These are phyloP conservation scores for Curvularia spicifera DNA, from an alignment of 2,329 filamentous ascomycete species.

Conservation along the genomic window DNA sequence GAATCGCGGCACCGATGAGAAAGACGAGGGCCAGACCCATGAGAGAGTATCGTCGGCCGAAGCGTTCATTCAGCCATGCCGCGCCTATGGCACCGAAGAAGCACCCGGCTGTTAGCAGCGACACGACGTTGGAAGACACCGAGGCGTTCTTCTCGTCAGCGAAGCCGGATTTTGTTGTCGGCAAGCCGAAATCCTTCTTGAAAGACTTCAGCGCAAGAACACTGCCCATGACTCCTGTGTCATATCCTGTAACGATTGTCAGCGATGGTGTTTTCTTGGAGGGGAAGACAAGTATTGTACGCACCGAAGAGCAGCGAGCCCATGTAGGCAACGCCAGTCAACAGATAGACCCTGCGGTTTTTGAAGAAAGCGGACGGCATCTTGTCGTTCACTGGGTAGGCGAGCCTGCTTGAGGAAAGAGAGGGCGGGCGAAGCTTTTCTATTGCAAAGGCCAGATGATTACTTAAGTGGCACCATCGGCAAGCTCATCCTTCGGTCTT, in stretches of 20 bases:
- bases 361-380: conserved; percentile 19
- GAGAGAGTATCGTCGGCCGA: conserved; percentile 13
- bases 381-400: conserved; percentile 1
- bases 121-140: conserved; percentile 14
- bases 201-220: conserved; percentile 17
- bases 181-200: conserved; percentile 16
- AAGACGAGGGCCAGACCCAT: conserved; percentile 14
- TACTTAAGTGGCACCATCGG: conserved; percentile 7
- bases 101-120: conserved; percentile 15
- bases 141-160: conserved; percentile 13
- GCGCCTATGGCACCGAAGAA: conserved; percentile 19
- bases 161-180: conserved; percentile 15
- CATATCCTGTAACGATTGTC: conserved; percentile 9
- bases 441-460: conserved; percentile 1
- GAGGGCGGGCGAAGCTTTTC: conserved; percentile 7
- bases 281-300: background rate
- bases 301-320: conserved; percentile 18
- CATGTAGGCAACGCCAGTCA: conserved; percentile 18
- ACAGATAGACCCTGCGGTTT: conserved; percentile 16
- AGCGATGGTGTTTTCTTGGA: background rate
- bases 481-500: conserved; percentile 1
- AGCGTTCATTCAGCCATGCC: conserved; percentile 15
- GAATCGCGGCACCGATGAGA: conserved; percentile 15
- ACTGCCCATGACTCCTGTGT: conserved; percentile 18
- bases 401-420: background rate